Conservation (phyloP, 1,284 basidiomycete species). For the Exobasidium cylindrosporum region DNA sequence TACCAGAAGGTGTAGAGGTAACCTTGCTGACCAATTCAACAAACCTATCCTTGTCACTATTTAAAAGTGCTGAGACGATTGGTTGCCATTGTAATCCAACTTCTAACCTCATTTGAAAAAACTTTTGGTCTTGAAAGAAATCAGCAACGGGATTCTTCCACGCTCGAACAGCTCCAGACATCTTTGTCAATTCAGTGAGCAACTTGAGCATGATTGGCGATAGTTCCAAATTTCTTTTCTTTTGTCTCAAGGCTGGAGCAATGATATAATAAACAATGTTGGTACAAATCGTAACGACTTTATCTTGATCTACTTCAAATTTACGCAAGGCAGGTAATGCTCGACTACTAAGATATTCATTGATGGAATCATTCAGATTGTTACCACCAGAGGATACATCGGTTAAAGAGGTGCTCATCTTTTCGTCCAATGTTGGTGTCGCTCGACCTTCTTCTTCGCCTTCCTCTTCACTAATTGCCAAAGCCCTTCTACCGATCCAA, state of each 20-base stretch:
- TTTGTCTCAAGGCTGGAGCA: conserved; percentile 67
- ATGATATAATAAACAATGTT: conserved; percentile 84
- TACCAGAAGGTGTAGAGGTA: conserved; percentile 77
- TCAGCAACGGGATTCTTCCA: conserved; percentile 81
- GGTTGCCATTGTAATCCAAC: conserved; percentile 69
- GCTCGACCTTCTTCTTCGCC: conserved; percentile 1
- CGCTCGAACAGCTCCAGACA: conserved; percentile 74
- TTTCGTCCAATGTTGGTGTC: neutral
- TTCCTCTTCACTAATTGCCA: neutral
- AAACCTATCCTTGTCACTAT: conserved; percentile 81
- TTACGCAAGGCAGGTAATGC: conserved; percentile 75
- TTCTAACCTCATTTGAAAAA: conserved; percentile 72
- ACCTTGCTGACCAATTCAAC: conserved; percentile 66
- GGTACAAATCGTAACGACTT: conserved; percentile 70
- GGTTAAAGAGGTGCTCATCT: neutral
- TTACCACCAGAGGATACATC: neutral
- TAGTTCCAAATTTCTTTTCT: conserved; percentile 51
- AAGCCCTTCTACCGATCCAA: conserved; percentile 8
- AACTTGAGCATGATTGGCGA: conserved; percentile 65
- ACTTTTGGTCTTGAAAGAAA: conserved; percentile 75
- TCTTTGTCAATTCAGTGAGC: conserved; percentile 67
- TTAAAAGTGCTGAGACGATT: conserved; percentile 75
- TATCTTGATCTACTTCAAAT: conserved; percentile 81
- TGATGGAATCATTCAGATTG: conserved; percentile 60
- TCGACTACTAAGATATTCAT: conserved; percentile 68